These are phyloP conservation scores for Penicillium sp. DNA, from an alignment of 2,329 filamentous ascomycete species.

Conservation along the genomic window DNA sequence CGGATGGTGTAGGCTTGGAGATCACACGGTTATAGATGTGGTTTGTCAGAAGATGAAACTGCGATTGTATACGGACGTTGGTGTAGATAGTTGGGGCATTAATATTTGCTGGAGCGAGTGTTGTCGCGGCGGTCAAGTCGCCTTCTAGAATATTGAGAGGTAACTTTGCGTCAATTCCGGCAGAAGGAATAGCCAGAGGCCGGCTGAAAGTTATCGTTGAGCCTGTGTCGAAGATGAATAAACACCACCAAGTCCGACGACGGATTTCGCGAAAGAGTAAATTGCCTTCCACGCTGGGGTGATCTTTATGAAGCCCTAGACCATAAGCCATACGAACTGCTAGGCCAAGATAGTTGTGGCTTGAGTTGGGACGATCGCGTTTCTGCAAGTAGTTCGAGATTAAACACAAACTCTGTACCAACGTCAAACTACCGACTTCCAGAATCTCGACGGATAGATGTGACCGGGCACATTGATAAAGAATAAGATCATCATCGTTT, in stretches of 20 bases:
- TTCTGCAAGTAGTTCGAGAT: slow-evolving; percentile 3
- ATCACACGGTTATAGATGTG: slow-evolving; percentile 8
- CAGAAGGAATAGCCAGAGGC: slow-evolving; percentile 3
- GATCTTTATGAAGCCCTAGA: neutral
- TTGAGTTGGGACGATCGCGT: slow-evolving; percentile 2
- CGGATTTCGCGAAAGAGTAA: slow-evolving; percentile 4
- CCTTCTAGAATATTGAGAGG: slow-evolving; percentile 3
- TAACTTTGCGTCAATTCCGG: slow-evolving; percentile 4
- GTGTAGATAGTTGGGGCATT: slow-evolving; percentile 6
- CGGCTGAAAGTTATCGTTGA: slow-evolving; percentile 9
- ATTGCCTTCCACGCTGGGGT: neutral
- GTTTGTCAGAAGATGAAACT: slow-evolving; percentile 7
- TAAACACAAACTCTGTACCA: neutral
- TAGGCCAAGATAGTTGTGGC: slow-evolving; percentile 1
- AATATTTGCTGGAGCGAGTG: neutral
- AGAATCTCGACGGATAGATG: slow-evolving; percentile 7
- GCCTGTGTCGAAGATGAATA: slow-evolving; percentile 5
- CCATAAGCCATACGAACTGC: slow-evolving; percentile 1
- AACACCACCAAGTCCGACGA: slow-evolving; percentile 6
- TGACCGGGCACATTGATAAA: slow-evolving; percentile 2
- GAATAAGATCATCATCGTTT: slow-evolving; percentile 3
- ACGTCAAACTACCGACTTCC: slow-evolving; percentile 4
- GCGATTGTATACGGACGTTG: slow-evolving; percentile 4
- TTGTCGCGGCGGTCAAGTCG: neutral
- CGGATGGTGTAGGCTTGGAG: slow-evolving; percentile 2